Evolutionary conservation across 2,329 filamentous ascomycete genomes (phyloP).

Genomic region (Diaporthe sp.): DNA sequence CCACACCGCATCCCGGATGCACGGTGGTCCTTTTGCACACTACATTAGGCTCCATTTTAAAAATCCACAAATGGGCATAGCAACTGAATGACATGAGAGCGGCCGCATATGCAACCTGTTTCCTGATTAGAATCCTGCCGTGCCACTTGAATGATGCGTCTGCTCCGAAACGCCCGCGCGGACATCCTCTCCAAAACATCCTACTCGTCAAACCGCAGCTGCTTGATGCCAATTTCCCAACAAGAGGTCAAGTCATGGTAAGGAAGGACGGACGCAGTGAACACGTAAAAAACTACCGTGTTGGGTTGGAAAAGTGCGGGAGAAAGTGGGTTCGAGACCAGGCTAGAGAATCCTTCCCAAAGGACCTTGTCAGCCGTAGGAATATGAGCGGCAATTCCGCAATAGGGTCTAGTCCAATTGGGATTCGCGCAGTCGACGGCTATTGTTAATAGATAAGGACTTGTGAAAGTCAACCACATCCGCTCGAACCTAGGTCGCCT

Average conservation of each 20-base stretch:
- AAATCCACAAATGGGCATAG: conserved; percentile 21
- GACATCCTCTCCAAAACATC: neutral
- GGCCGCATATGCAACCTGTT: neutral
- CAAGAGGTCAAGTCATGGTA: neutral
- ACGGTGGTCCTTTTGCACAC: conserved; percentile 25
- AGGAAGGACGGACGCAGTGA: neutral
- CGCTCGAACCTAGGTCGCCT: neutral
- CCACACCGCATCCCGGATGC: conserved; percentile 28
- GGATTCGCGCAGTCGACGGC: neutral
- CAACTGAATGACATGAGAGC: neutral
- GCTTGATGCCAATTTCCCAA: neutral
- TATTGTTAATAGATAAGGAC: conserved; percentile 22
- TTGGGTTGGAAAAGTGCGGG: conserved; percentile 5
- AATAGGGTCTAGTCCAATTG: conserved; percentile 2
- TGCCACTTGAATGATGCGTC: neutral
- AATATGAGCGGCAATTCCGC: conserved; percentile 12
- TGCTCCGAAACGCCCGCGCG: neutral
- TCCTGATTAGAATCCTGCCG: neutral
- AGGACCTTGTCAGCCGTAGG: conserved; percentile 20
- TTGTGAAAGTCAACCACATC: neutral
- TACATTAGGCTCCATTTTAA: conserved; percentile 14
- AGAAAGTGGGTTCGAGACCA: conserved; percentile 29
- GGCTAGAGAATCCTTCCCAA: conserved; percentile 30
- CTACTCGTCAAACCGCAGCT: neutral
- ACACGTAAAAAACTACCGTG: neutral